Evolutionary conservation across 2,329 filamentous ascomycete genomes (phyloP), one percentile per base, ranked within the genome.

Genomic region (Colletotrichum echinochloae): DNA sequence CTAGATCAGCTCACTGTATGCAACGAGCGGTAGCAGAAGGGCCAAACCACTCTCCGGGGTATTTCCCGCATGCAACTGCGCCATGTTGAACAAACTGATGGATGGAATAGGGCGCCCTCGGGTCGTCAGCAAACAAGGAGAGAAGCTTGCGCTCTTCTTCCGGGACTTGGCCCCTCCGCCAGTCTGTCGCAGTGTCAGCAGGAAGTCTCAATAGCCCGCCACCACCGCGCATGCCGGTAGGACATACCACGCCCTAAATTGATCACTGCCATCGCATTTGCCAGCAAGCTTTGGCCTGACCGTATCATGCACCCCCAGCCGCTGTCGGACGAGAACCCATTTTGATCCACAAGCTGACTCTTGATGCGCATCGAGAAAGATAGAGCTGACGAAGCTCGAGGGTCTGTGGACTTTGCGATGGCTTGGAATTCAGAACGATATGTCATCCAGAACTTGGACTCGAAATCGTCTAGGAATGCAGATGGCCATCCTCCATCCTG

Each of bases 261-360:
- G 57, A 95, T 83, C 65, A 92, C 87, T 23, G 89, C 82, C 75
- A 98, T 85, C 1, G 95, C 88, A 80, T 98, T 99, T 54, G 95
- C 95, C 51, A 99, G 85, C 33, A 99, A 86, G 77, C 94, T 95
- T 83, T 99, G 96, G 4, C 96, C 96, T 7, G 95, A 98, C 70
- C 96, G 87, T 75, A 99, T 98, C 96, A 99, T 99, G 78, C 96
- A 99, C 0, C 96, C 96, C 94, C 97, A 99, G 61, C 96, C 96
- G 12, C 94, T 95, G 79, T 99, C 96, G 2, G 94, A 95, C 14
- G 94, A 92, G 81, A 98, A 99, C 5, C 93, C 94, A 33, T 87
- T 86, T 67, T 93, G 89, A 59, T 97, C 94, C 14, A 89, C 87
- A 7, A 98, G 83, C 77, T 94, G 92, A 64, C 87, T 95, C 77